These are phyloP conservation scores for Venturia pyrina DNA, from an alignment of 2,329 filamentous ascomycete genomes.

Conservation along the genomic window DNA sequence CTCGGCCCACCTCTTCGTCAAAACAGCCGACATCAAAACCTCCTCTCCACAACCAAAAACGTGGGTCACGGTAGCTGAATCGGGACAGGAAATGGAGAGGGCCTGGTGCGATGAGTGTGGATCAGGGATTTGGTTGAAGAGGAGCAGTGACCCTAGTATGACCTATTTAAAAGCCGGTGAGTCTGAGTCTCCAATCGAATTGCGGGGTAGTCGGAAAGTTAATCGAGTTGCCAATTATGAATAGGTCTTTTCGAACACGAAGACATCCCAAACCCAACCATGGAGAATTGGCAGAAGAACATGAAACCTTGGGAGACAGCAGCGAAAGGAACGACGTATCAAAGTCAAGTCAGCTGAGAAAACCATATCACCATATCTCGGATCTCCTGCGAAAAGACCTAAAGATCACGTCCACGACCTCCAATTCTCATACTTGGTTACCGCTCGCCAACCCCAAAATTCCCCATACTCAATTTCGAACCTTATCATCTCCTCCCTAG, in stretches of 20 bases:
- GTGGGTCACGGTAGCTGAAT: not conserved
- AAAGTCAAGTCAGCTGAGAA: not conserved
- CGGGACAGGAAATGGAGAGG: constrained; percentile 6
- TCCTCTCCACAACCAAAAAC: not conserved
- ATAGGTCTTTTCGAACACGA: not conserved
- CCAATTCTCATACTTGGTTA: no score
- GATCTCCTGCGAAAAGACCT: not conserved
- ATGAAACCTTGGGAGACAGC: constrained; percentile 2
- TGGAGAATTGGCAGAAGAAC: constrained; percentile 8
- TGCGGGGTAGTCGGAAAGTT: no score
- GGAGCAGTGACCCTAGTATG: not conserved
- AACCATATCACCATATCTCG: not conserved
- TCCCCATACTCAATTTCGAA: no score
- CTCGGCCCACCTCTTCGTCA: constrained; percentile 6
- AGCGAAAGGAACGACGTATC: constrained; percentile 2
- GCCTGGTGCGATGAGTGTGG: constrained; percentile 5
- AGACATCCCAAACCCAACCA: constrained; percentile 2
- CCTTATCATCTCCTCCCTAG: no score
- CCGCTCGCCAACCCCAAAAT: no score
- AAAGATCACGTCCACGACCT: not conserved
- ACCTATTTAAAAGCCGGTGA: not conserved
- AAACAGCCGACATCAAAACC: not conserved
- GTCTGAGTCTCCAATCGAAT: not conserved
- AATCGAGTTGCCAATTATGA: no score
- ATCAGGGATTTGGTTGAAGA: not conserved